Conservation (phyloP, 1,284 basidiomycete species). For the Moesziomyces globuligerus region DNA sequence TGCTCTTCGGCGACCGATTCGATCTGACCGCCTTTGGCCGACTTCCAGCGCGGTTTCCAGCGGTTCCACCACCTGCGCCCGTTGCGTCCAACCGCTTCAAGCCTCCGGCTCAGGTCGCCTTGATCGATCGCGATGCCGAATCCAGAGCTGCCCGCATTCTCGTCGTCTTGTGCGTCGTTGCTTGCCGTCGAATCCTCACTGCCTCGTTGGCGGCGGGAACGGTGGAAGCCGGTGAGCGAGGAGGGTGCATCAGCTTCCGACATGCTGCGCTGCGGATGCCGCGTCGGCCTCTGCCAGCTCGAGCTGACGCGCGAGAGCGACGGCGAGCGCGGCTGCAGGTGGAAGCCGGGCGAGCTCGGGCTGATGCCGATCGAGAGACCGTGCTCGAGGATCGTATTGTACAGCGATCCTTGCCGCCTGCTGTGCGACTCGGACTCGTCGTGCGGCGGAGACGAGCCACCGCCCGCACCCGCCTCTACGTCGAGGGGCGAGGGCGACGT, state of each 20-base stretch:
- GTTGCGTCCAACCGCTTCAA: conserved; percentile 17
- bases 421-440: conserved; percentile 9
- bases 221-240: background rate
- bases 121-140: conserved; percentile 31
- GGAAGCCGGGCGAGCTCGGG: conserved; percentile 64
- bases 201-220: background rate
- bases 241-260: conserved; percentile 31
- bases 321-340: conserved; percentile 50
- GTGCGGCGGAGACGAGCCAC: background rate
- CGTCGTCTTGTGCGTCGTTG: background rate
- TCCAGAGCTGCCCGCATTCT: conserved; percentile 9
- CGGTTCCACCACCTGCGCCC: conserved; percentile 19
- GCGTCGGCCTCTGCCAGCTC: conserved; percentile 10
- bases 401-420: conserved; percentile 26
- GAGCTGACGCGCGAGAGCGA: conserved; percentile 16
- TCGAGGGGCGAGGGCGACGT: conserved; percentile 6
- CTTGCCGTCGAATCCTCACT: conserved; percentile 4
- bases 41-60: conserved; percentile 10
- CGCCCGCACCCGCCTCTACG: conserved; percentile 5
- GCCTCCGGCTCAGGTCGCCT: conserved; percentile 19
- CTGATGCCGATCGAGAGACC: conserved; percentile 63
- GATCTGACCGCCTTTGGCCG: background rate
- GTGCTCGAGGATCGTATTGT: conserved; percentile 57
- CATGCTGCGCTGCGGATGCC: conserved; percentile 29
- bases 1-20: conserved; percentile 1